These are phyloP conservation scores for Sporothrix dimorphospora DNA, from an alignment of 2,329 filamentous ascomycete genomes.

Conservation along the genomic window DNA sequence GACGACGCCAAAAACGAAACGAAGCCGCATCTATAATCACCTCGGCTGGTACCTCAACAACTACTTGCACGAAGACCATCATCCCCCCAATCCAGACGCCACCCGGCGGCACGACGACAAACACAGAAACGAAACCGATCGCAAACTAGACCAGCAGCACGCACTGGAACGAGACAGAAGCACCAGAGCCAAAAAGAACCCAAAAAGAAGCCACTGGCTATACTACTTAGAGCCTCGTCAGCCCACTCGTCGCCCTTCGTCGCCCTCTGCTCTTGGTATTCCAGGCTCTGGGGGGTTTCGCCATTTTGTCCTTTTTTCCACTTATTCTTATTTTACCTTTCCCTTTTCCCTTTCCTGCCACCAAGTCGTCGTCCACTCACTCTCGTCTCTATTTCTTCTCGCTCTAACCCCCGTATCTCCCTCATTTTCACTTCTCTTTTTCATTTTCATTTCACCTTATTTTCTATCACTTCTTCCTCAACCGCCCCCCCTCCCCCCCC, in stretches of 20 bases:
- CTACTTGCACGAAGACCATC: neutral
- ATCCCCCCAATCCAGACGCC: slow-evolving; percentile 11
- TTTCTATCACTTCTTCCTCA: neutral
- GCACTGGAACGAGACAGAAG: slow-evolving; percentile 7
- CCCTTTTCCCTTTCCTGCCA: slow-evolving; percentile 10
- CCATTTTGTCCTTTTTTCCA: slow-evolving; percentile 12
- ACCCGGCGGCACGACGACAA: slow-evolving; percentile 12
- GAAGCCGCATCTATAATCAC: neutral
- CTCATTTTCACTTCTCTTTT: neutral
- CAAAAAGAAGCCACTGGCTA: slow-evolving; percentile 23
- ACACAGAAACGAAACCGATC: neutral
- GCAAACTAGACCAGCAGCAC: neutral
- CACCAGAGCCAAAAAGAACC: neutral
- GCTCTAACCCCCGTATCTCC: neutral
- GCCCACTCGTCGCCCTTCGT: slow-evolving; percentile 20
- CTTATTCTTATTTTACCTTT: slow-evolving; percentile 23
- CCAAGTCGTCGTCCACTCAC: neutral
- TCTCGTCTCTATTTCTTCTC: neutral
- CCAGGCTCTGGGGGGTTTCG: slow-evolving; percentile 6
- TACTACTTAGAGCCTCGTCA: slow-evolving; percentile 25
- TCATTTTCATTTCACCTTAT: slow-evolving; percentile 5
- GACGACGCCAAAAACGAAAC: slow-evolving; percentile 7
- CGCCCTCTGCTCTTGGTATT: neutral
- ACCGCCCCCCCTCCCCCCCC: slow-evolving; percentile 12
- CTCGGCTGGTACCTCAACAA: neutral